Evolutionary conservation across 2,329 filamentous ascomycete genomes (phyloP).

Genomic region (Didymella arachidicola): DNA sequence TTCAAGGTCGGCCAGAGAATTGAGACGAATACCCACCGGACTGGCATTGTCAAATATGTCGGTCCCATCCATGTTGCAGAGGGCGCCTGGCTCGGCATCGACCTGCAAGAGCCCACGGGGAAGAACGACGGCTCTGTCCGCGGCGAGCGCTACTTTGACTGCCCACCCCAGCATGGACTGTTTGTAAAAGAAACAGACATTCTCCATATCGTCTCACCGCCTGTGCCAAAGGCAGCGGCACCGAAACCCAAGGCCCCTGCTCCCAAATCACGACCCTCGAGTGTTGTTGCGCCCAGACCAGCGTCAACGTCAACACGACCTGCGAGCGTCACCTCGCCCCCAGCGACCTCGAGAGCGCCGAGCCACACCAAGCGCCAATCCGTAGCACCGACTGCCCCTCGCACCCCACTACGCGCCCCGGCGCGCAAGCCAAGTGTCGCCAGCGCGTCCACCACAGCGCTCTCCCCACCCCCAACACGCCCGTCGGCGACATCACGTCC

Average conservation of each 20-base stretch:
- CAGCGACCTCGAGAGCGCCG: conserved; percentile 12
- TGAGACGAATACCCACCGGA: conserved; percentile 78
- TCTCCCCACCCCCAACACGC: conserved; percentile 15
- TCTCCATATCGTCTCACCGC: conserved; percentile 57
- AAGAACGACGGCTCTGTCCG: conserved; percentile 96
- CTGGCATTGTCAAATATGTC: conserved; percentile 79
- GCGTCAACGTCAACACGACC: conserved; percentile 23
- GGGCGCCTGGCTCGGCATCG: conserved; percentile 89
- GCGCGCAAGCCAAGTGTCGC: conserved; percentile 33
- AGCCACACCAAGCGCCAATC: conserved; percentile 33
- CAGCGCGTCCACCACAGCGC: conserved; percentile 19
- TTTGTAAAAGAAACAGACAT: conserved; percentile 81
- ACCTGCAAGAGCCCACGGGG: conserved; percentile 80
- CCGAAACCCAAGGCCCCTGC: conserved; percentile 26
- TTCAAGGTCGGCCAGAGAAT: conserved; percentile 71
- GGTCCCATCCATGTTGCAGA: conserved; percentile 82
- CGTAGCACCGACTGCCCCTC: conserved; percentile 26
- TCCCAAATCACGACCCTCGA: conserved; percentile 35
- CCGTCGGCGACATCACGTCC: conserved; percentile 22
- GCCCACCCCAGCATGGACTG: conserved; percentile 75
- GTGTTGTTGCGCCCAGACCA: conserved; percentile 29
- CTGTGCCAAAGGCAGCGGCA: conserved; percentile 49
- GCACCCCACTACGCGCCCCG: conserved; percentile 22
- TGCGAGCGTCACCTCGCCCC: conserved; percentile 22
- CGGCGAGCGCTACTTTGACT: conserved; percentile 89